Evolutionary conservation across 768 basidiomycete species (phyloP), one percentile per base, ranked within the genome.

Genomic region (Tulasnella sp.): DNA sequence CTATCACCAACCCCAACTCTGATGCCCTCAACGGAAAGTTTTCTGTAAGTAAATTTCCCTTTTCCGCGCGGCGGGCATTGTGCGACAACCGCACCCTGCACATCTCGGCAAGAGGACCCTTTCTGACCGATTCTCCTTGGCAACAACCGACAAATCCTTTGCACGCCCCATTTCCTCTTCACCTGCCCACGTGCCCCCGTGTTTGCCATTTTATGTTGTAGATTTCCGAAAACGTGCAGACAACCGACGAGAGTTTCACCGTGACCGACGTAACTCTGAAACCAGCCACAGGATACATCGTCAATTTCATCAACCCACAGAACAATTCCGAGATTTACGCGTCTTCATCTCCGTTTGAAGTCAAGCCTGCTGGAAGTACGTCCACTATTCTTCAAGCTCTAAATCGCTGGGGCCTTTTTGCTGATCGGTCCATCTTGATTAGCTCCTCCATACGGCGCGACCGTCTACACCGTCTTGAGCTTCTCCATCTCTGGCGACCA

Each of bases 281-380:
- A 12, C 54, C 75, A 45, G 79, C 40, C n/a, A 2, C 45, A 67
- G 79, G 79, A 67, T 86, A 84, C 79, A 77, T 79, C 71, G 83
- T 86, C 68, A 79, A 80, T 73, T 85, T 85, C 77, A 80, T 83
- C 64, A 83, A 83, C 79, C 79, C 82, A 22, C 67, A 72, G 29
- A 84, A 85, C 79, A 8, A n/a, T 22, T 78, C 79, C 29, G 78
- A 93, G 89, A 76, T 92, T 74, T 91, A 85, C 77, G 89, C 89
- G 15, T 80, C 81, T 45, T 88, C 90, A 36, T 68, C 85, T 75
- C 81, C 83, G 4, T 93, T 93, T 82, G 87, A 89, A 81, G 86
- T 93, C 82, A 88, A 89, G 81, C 80, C 89, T 7, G 77, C 83
- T 39, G 89, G 88, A 71, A 84, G 90, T 42, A 9, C 84, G 15